Evolutionary conservation across 2,329 filamentous ascomycete genomes (phyloP).

Genomic region (Ascochyta clinopodiicola): DNA sequence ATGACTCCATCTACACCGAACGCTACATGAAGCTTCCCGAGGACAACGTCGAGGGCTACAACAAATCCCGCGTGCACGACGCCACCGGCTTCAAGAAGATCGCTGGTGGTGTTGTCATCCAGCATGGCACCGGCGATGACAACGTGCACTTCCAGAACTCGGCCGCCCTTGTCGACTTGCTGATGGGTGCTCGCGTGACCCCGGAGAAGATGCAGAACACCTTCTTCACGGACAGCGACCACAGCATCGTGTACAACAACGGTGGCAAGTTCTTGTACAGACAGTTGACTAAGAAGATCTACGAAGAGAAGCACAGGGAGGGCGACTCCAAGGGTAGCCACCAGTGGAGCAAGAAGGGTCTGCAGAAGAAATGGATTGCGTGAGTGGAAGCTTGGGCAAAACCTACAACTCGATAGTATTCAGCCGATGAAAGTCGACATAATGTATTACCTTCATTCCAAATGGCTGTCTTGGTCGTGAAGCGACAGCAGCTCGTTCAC

Average conservation of each 20-base stretch:
- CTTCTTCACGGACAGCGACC: slow-evolving; percentile 70
- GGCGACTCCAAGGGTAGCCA: slow-evolving; percentile 48
- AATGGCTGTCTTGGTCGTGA: not conserved
- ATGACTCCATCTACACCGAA: slow-evolving; percentile 75
- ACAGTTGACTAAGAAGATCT: slow-evolving; percentile 66
- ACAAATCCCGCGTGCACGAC: slow-evolving; percentile 64
- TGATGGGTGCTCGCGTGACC: slow-evolving; percentile 65
- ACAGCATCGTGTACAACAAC: slow-evolving; percentile 66
- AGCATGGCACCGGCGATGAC: slow-evolving; percentile 73
- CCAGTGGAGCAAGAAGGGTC: slow-evolving; percentile 55
- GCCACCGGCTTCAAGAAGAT: slow-evolving; percentile 68
- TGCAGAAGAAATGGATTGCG: slow-evolving; percentile 24
- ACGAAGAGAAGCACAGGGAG: slow-evolving; percentile 64
- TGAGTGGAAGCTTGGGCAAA: not conserved
- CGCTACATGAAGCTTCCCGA: slow-evolving; percentile 72
- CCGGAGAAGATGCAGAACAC: slow-evolving; percentile 69
- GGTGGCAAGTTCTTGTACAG: slow-evolving; percentile 65
- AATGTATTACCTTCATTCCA: not conserved
- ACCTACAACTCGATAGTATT: no score
- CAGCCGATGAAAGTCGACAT: not conserved
- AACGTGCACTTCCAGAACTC: slow-evolving; percentile 75
- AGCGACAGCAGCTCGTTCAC: no score
- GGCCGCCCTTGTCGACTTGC: slow-evolving; percentile 66
- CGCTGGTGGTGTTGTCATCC: slow-evolving; percentile 65
- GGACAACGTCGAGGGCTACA: slow-evolving; percentile 66